A percentile compares a stretch with the other conserved stretches of the same genome.
These are phyloP conservation scores for Plasmodium knowlesi DNA, from an alignment of 169 alveolate genomes.

Conservation along the genomic window DNA sequence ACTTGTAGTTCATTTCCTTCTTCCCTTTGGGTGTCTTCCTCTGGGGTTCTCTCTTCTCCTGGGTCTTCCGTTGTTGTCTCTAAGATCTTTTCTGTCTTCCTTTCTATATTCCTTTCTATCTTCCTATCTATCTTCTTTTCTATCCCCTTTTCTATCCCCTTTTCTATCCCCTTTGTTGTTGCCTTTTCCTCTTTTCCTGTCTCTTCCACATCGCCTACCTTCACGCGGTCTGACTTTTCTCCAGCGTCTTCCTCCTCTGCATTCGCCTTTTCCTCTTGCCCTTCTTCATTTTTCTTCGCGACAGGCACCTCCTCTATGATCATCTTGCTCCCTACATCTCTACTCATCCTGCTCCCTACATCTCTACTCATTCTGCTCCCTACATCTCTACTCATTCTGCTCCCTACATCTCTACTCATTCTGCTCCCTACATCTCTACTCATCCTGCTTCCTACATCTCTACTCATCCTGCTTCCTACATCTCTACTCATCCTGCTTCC, in stretches of 20 bases:
- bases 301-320: neutral
- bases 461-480: no score
- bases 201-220: neutral
- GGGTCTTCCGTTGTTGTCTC: neutral
- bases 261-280: constrained; percentile 1
- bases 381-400: neutral
- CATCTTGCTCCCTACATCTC: neutral
- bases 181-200: neutral
- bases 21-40: neutral
- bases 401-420: no score
- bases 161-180: neutral
- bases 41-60: neutral
- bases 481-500: neutral
- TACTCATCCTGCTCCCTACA: neutral
- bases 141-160: neutral
- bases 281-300: neutral
- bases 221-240: neutral
- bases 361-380: neutral
- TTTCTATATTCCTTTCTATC: no score
- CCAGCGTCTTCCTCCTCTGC: neutral
- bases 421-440: no score
- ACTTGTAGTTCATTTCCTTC: neutral
- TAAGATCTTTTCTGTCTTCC: neutral
- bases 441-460: neutral
- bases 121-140: no score